These are phyloP conservation scores for Aquilaria sinensis DNA, from an alignment of 345 rosid genomes.

Conservation along the genomic window DNA sequence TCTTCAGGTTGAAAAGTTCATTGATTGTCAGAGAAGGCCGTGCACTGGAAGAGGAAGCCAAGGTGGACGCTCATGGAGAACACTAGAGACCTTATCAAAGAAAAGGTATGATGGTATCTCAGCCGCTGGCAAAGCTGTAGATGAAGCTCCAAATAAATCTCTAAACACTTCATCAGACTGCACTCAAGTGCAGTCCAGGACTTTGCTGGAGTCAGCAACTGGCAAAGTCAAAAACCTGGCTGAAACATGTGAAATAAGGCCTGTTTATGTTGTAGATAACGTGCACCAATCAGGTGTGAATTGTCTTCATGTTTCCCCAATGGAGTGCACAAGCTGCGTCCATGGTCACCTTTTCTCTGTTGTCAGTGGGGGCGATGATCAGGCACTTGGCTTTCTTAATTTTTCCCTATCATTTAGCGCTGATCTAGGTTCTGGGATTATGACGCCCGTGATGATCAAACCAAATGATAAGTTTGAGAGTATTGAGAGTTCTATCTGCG, in stretches of 20 bases:
- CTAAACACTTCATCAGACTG: slow-evolving; percentile 14
- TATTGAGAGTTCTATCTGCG: slow-evolving; percentile 6
- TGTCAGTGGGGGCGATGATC: slow-evolving; percentile 95
- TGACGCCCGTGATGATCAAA: slow-evolving; percentile 10
- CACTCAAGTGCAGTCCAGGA: slow-evolving; percentile 16
- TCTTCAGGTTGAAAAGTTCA: slow-evolving; percentile 45
- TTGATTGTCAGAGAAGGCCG: slow-evolving; percentile 68
- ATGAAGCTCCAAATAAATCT: slow-evolving; percentile 11
- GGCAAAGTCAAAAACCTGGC: slow-evolving; percentile 26
- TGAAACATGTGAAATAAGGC: slow-evolving; percentile 51
- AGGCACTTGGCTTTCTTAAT: slow-evolving; percentile 63
- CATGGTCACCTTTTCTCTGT: slow-evolving; percentile 35
- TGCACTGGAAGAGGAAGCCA: slow-evolving; percentile 95
- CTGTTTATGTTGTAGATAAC: slow-evolving; percentile 41
- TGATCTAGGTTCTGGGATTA: slow-evolving; percentile 15
- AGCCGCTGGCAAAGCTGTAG: slow-evolving; percentile 13
- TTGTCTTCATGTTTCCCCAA: slow-evolving; percentile 63
- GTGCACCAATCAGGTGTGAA: slow-evolving; percentile 90
- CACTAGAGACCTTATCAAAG: slow-evolving; percentile 26
- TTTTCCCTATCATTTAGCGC: slow-evolving; percentile 19
- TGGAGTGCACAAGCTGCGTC: slow-evolving; percentile 24
- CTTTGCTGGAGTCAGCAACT: slow-evolving; percentile 22
- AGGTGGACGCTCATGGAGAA: slow-evolving; percentile 87
- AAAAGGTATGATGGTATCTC: slow-evolving; percentile 18
- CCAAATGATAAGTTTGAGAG: slow-evolving; percentile 18